Base-by-base conservation (phyloP, 2,329 filamentous ascomycete genomes). In the Fusarium pseudocircinatum region DNA sequence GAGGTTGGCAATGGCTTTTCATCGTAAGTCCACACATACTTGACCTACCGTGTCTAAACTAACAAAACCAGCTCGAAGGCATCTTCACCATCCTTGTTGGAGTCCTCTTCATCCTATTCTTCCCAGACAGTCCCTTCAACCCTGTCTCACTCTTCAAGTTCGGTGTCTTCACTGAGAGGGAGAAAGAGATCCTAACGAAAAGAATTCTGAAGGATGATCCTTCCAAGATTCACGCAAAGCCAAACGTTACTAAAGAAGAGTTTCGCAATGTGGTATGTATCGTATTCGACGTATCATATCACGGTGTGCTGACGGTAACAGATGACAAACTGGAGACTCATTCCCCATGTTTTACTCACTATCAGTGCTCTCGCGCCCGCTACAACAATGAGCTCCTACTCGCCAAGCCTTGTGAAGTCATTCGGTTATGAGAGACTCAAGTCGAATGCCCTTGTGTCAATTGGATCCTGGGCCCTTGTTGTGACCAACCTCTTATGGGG, bases 321-420 rank as follows among this genome's bases (percentile, higher is more conserved):
- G 79, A 74, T 83, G 22, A 81, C 81, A 20, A 83, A 83, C 72
- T 83, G 81, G 82, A 78, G 69, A 26, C 75, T 83, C 12, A 67
- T 83, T 13, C 78, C 81, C 7, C 82, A 84, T 50, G 43, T 83
- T 39, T 49, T 76, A 6, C 58, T 73, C 2, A 76, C 74, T 13
- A 66, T 76, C 36, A 60, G 64, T 18, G 72, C 73, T 46, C 70
- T 76, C 22, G 66, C 69, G 1, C 73, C 71, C 4, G 71, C 71
- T 9, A 57, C 37, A 15, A 76, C 69, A 1, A 75, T 76, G 63
- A 9, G 72, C 2, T 75, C 74, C 2, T 77, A 77, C 46, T 67
- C 72, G 5, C 75, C 75, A 11, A 76, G 67, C 4, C 70, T 77
- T 72, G 81, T 83, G 7, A 72, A 66, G 18, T 79, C 79, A 0